A percentile compares a stretch with the other conserved stretches of the same genome.
Evolutionary conservation across 2,329 filamentous ascomycete genomes (phyloP).

Genomic region (Arthrobotrys megalospora): DNA sequence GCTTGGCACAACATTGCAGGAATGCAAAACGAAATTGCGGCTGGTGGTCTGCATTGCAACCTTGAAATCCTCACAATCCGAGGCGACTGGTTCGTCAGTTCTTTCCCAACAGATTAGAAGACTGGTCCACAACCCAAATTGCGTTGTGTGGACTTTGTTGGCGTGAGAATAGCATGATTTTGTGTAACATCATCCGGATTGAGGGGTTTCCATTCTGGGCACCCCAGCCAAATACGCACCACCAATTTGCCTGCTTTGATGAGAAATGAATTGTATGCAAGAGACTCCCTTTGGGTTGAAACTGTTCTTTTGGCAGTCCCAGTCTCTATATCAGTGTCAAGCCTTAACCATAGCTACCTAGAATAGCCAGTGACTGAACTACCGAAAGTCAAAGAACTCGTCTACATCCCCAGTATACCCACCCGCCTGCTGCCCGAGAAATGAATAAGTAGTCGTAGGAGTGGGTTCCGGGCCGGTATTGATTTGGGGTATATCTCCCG

Average conservation of each 20-base stretch:
- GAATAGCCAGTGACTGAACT: no score
- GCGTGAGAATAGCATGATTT: conserved; percentile 21
- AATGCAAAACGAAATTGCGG: conserved; percentile 19
- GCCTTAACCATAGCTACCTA: no score
- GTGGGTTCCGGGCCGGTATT: not conserved
- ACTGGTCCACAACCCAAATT: conserved; percentile 11
- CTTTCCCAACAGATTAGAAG: not conserved
- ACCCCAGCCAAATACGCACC: not conserved
- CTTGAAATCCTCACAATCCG: not conserved
- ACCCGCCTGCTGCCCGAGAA: not conserved
- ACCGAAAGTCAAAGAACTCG: conserved; percentile 26
- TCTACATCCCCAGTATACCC: conserved; percentile 33
- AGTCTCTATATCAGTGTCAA: no score
- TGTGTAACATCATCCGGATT: conserved; percentile 7
- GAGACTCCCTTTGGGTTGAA: no score
- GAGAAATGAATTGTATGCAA: no score
- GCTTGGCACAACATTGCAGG: conserved; percentile 18
- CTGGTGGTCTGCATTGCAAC: conserved; percentile 11
- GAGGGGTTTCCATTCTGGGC: not conserved
- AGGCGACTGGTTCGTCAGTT: conserved; percentile 8
- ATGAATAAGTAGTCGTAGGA: not conserved
- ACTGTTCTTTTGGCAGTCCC: no score
- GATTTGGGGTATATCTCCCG: not conserved
- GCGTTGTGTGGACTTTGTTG: conserved; percentile 10
- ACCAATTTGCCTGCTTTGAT: no score